Percentiles rank a stretch among this genome's conserved stretches.
Conservation (phyloP, 176 grass and related monocot genomes). For the Elaeis guineensis region DNA sequence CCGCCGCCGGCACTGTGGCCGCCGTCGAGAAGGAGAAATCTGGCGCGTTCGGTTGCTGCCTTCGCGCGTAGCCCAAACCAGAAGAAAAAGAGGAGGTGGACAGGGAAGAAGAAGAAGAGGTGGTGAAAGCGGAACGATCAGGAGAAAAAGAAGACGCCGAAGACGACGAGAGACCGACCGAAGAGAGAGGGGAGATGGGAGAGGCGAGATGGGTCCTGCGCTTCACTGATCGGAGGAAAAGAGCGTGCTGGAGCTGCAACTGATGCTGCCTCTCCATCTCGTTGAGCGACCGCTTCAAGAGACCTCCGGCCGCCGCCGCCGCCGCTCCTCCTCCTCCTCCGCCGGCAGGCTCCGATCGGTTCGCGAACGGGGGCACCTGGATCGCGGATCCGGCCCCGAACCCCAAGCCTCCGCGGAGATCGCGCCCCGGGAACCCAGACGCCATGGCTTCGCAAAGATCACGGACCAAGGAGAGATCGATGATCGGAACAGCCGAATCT, state of each 20-base stretch:
- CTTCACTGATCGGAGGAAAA: slow-evolving; percentile 54
- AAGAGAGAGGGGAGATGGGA: neutral
- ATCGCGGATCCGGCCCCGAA: slow-evolving; percentile 44
- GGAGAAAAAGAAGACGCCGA: slow-evolving; percentile 16
- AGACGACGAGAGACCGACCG: neutral
- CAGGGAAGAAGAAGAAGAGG: slow-evolving; percentile 22
- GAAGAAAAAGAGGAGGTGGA: slow-evolving; percentile 25
- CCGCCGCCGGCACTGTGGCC: neutral
- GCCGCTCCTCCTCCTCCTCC: neutral
- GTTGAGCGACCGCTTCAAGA: slow-evolving; percentile 59
- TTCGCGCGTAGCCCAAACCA: too few species aligned
- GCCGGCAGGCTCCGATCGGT: slow-evolving; percentile 7
- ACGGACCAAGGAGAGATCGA: too few species aligned
- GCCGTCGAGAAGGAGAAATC: slow-evolving; percentile 24
- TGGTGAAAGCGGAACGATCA: slow-evolving; percentile 17
- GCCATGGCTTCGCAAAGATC: slow-evolving; percentile 30
- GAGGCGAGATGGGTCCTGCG: slow-evolving; percentile 32
- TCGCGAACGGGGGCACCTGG: slow-evolving; percentile 33
- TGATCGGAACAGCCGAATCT: too few species aligned
- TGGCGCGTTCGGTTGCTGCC: neutral
- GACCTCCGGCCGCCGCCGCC: neutral
- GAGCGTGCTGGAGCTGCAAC: slow-evolving; percentile 42
- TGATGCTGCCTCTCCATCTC: slow-evolving; percentile 65
- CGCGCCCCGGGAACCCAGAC: slow-evolving; percentile 53
- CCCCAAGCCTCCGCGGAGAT: slow-evolving; percentile 43